Percentiles rank a stretch among this genome's conserved stretches.
phyloP scores from a whole-genome alignment of 2,329 filamentous ascomycete genomes.

The Bipolaris gigantea region DNA sequence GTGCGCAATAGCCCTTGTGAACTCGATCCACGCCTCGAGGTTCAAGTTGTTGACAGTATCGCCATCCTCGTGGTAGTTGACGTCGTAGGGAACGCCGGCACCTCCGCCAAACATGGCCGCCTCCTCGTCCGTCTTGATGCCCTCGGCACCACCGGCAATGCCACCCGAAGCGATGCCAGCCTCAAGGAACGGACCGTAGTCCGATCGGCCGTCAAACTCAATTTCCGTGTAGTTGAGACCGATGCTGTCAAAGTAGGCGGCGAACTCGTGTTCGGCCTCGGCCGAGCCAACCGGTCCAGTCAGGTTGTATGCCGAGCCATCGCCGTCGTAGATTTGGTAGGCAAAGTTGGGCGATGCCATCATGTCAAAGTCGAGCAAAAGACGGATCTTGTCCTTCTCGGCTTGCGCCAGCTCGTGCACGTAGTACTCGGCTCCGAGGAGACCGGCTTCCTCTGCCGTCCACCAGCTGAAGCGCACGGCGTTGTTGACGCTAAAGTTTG shows the following conservation, averaged over 20 bases:
- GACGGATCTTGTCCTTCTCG: constrained; percentile 62
- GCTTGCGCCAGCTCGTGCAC: constrained; percentile 52
- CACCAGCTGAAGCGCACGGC: constrained; percentile 67
- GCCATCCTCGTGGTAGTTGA: constrained; percentile 43
- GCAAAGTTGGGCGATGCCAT: constrained; percentile 65
- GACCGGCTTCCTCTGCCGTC: constrained; percentile 65
- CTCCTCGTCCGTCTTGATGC: constrained; percentile 70
- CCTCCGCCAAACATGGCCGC: constrained; percentile 69
- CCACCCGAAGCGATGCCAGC: constrained; percentile 74
- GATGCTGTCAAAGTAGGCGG: constrained; percentile 37
- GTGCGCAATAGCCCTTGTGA: constrained; percentile 63
- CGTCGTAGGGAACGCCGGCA: constrained; percentile 35
- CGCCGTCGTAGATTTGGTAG: constrained; percentile 60
- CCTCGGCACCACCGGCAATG: constrained; percentile 77
- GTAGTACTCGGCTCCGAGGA: constrained; percentile 63
- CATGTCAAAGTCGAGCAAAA: constrained; percentile 75
- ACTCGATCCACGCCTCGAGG: constrained; percentile 51
- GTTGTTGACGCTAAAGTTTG: constrained; percentile 73
- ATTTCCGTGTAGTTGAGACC: constrained; percentile 61
- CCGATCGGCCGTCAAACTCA: constrained; percentile 75
- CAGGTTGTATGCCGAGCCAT: constrained; percentile 58
- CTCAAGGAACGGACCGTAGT: constrained; percentile 77
- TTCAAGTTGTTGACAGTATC: constrained; percentile 43
- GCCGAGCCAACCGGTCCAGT: constrained; percentile 65
- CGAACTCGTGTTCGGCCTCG: constrained; percentile 65